phyloP scores from a whole-genome alignment of 1,284 basidiomycete genomes.

The Leccinum pseudoinsigne region DNA sequence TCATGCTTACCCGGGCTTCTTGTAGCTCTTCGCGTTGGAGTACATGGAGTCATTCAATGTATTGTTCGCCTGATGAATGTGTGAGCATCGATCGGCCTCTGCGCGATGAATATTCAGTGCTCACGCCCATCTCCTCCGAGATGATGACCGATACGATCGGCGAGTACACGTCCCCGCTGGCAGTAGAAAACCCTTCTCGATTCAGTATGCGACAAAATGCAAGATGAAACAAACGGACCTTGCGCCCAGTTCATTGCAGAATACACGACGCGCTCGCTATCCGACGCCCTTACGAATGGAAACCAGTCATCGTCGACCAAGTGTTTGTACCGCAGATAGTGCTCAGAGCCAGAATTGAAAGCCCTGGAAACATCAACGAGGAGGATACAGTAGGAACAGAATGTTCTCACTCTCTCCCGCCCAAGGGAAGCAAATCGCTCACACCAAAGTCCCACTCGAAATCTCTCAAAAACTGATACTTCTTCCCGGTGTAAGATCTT shows the following conservation, averaged over 20 bases:
- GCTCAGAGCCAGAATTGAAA: slow-evolving; percentile 45
- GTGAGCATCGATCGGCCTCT: background rate
- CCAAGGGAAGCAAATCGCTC: slow-evolving; percentile 66
- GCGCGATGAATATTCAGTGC: slow-evolving; percentile 11
- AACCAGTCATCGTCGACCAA: slow-evolving; percentile 45
- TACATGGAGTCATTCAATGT: slow-evolving; percentile 76
- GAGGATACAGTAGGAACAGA: too few species aligned
- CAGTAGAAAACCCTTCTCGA: slow-evolving; percentile 50
- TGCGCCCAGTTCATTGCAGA: slow-evolving; percentile 72
- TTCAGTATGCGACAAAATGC: background rate
- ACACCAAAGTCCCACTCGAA: slow-evolving; percentile 64
- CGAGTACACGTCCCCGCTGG: slow-evolving; percentile 40
- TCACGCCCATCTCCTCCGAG: slow-evolving; percentile 53
- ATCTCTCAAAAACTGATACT: slow-evolving; percentile 59
- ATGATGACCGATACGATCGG: slow-evolving; percentile 55
- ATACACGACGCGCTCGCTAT: slow-evolving; percentile 60
- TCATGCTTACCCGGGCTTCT: slow-evolving; percentile 44
- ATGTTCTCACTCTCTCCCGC: slow-evolving; percentile 63
- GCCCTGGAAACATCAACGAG: slow-evolving; percentile 40
- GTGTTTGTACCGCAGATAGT: slow-evolving; percentile 52
- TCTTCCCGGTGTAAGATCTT: slow-evolving; percentile 42
- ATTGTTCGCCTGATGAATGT: slow-evolving; percentile 53
- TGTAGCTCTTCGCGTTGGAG: slow-evolving; percentile 51
- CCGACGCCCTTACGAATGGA: slow-evolving; percentile 70
- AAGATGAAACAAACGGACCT: slow-evolving; percentile 39